A percentile compares a stretch with the other conserved stretches of the same genome.
These are phyloP conservation scores for Fusarium buharicum DNA, from an alignment of 2,329 filamentous ascomycete species.

Conservation along the genomic window DNA sequence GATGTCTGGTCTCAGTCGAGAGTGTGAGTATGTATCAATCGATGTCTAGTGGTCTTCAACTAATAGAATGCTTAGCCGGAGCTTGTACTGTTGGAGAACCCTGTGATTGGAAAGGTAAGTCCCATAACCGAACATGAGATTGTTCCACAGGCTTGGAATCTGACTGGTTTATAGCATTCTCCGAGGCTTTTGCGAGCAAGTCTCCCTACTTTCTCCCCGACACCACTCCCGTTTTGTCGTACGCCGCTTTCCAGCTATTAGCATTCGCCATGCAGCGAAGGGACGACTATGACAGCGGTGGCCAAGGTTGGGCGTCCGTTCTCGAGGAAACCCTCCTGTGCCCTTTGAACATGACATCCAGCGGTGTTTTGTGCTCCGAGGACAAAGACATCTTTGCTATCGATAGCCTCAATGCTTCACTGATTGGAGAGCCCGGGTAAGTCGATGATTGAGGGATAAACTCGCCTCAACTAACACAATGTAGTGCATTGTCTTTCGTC, in stretches of 20 bases:
- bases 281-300: background rate
- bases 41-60: too few relatives aligned
- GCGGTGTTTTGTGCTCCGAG: slow-evolving; percentile 3
- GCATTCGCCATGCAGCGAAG: slow-evolving; percentile 34
- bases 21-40: slow-evolving; percentile 20
- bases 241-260: slow-evolving; percentile 37
- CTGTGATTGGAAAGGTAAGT: slow-evolving; percentile 27
- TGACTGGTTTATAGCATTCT: slow-evolving; percentile 13
- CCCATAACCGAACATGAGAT: rapidly evolving
- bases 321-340: background rate
- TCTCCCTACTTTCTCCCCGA: slow-evolving; percentile 34
- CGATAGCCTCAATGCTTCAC: slow-evolving; percentile 15
- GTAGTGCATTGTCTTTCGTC: slow-evolving; percentile 32
- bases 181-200: slow-evolving; percentile 8
- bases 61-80: slow-evolving; percentile 1
- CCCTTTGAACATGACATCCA: slow-evolving; percentile 26
- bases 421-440: slow-evolving; percentile 33
- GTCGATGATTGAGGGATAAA: rapidly evolving
- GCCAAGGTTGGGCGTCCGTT: slow-evolving; percentile 2
- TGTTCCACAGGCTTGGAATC: rapidly evolving
- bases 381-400: slow-evolving; percentile 12
- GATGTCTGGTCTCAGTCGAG: slow-evolving; percentile 33
- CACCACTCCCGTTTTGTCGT: slow-evolving; percentile 33
- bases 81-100: slow-evolving; percentile 16
- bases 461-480: rapidly evolving